These are phyloP conservation scores for Euphorbia corollata DNA, from an alignment of 441 rosid genomes.

Conservation along the genomic window DNA sequence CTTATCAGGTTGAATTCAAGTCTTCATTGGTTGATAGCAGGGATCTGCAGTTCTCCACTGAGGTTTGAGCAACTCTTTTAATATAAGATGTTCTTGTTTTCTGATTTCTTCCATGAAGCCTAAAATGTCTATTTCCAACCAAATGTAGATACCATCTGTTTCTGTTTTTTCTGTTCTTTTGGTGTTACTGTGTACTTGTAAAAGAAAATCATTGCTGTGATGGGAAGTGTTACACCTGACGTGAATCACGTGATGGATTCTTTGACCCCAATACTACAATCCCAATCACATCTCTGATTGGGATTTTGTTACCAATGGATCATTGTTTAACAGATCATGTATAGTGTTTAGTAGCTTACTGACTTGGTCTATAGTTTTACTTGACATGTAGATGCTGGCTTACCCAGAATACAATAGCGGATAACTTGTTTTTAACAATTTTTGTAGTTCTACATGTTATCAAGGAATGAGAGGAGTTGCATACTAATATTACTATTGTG, in stretches of 20 bases:
- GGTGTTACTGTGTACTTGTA: not conserved
- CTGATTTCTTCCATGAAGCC: not conserved
- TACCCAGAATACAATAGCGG: not conserved
- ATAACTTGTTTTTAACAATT: not conserved
- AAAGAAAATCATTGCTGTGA: not conserved
- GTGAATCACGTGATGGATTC: not conserved
- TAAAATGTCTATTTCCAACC: not conserved
- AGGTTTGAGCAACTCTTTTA: constrained; percentile 43
- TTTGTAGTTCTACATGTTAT: not conserved
- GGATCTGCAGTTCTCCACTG: constrained; percentile 70
- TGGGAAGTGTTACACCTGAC: not conserved
- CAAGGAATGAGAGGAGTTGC: not conserved
- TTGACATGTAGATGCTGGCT: not conserved
- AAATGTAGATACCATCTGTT: not conserved
- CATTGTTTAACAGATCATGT: too few relatives aligned
- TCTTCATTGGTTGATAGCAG: constrained; percentile 57
- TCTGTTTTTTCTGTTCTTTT: not conserved
- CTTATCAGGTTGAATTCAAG: constrained; percentile 70
- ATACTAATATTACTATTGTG: not conserved
- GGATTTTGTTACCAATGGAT: too few relatives aligned
- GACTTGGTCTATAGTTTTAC: too few relatives aligned
- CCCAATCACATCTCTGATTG: not conserved
- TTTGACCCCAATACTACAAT: not conserved
- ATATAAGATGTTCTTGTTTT: constrained; percentile 12
- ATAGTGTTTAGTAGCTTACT: too few relatives aligned